Conservation (phyloP, 2,329 filamentous ascomycete species). For the Colletotrichum scovillei region DNA sequence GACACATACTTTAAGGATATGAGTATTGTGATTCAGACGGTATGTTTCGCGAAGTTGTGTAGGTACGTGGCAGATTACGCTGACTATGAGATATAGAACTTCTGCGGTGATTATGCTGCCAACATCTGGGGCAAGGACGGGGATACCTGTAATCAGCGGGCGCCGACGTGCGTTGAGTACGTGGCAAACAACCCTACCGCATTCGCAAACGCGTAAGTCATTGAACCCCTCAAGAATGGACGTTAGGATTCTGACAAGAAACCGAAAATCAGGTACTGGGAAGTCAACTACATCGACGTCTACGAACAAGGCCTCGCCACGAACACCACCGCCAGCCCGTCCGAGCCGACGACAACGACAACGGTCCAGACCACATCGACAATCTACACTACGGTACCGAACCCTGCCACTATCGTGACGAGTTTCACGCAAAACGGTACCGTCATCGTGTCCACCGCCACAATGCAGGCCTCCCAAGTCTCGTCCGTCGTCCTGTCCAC, state of each 20-base stretch:
- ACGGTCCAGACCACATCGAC: constrained; percentile 42
- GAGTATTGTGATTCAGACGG: constrained; percentile 79
- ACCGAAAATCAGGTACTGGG: constrained; percentile 52
- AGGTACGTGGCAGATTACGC: neutral
- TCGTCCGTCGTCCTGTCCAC: neutral
- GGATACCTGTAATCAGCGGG: constrained; percentile 52
- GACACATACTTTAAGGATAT: constrained; percentile 73
- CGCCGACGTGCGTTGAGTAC: constrained; percentile 57
- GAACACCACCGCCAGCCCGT: constrained; percentile 8
- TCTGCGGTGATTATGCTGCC: constrained; percentile 82
- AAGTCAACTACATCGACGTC: constrained; percentile 66
- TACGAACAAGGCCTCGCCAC: constrained; percentile 45
- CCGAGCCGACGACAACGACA: constrained; percentile 42
- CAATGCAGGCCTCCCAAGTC: neutral
- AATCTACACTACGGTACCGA: constrained; percentile 41
- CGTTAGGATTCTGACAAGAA: no score
- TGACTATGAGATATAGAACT: constrained; percentile 56
- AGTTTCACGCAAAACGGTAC: constrained; percentile 14
- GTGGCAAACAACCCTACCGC: constrained; percentile 57
- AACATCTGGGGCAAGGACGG: constrained; percentile 51
- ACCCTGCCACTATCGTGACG: constrained; percentile 31
- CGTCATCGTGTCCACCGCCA: constrained; percentile 16
- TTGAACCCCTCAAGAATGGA: no score
- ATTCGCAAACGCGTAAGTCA: constrained; percentile 51
- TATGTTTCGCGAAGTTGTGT: constrained; percentile 38